Base-by-base conservation (phyloP, 1,139 yeast genomes). In the Diutina sp. region DNA sequence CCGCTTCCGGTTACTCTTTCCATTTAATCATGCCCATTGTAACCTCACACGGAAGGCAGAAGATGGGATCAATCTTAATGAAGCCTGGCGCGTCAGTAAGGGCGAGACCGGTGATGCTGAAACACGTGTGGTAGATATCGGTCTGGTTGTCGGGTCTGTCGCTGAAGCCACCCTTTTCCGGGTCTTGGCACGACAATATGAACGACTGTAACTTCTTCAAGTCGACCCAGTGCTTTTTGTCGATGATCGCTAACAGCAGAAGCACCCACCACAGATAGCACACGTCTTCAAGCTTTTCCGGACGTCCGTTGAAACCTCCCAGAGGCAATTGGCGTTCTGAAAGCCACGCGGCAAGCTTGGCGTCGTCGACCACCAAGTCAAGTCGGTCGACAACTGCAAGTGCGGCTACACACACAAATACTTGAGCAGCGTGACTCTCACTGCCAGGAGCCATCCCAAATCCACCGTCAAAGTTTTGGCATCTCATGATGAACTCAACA, bases 391-490 rank as follows among this genome's bases (percentile, higher is more conserved):
- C 77, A 14, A 93, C 85, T 2, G 90, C 86, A 55, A 95, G 72
- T 0, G 95, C 79, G 0, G 87, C 99, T 1, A 93, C 69, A 61
- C 96, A 90, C 0, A 95, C 87, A 64, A 90, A 90, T 0, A 87
- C 90, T 71, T 90, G 97, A 0, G 97, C 97, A 0, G 96, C 85
- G 69, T 93, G 99, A 55, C 95, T 84, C 67, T 93, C 99, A 0
- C 96, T 91, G 0, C 97, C 97, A 0, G 99, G 99, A 9, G 83
- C 83, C 71, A 89, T 74, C 0, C 99, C 99, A 73, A 88, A 93
- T 0, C 96, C 97, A 4, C 99, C 99, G 67, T 93, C 99, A 66
- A 90, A 93, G 67, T 95, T 95, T 60, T 80, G 85, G 68, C 99
- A 95, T 51, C 67, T 65, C 59, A 79, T 64, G 11, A 91, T 80